phyloP scores from a whole-genome alignment of 2,329 filamentous ascomycete genomes.

The Apiospora marii region DNA sequence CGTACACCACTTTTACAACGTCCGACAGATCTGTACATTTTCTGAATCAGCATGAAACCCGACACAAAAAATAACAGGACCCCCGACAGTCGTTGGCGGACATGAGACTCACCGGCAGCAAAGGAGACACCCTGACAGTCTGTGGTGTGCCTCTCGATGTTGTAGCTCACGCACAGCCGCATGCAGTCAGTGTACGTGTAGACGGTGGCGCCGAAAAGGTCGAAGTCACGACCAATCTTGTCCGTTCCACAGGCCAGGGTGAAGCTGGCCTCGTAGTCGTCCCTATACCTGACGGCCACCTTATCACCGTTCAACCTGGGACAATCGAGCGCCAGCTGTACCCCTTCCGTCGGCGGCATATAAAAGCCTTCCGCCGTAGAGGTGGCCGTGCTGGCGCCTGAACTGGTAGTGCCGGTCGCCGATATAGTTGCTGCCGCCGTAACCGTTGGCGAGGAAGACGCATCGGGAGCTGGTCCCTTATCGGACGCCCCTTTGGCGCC shows the following conservation, averaged over 20 bases:
- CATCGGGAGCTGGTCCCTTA: neutral
- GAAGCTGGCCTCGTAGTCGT: slow-evolving; percentile 19
- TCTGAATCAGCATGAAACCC: neutral
- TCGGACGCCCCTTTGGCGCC: neutral
- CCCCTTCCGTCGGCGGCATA: slow-evolving; percentile 9
- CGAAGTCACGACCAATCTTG: neutral
- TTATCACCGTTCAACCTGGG: slow-evolving; percentile 1
- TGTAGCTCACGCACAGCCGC: slow-evolving; percentile 21
- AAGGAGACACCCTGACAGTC: slow-evolving; percentile 8
- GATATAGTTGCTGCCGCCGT: neutral
- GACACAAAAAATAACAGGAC: neutral
- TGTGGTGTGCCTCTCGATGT: neutral
- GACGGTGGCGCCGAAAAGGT: slow-evolving; percentile 8
- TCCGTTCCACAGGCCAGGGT: slow-evolving; percentile 17
- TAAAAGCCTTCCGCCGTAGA: neutral
- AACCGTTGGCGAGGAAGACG: slow-evolving; percentile 17
- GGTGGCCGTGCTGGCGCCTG: neutral
- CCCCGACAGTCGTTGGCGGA: neutral
- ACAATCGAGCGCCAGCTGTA: slow-evolving; percentile 22
- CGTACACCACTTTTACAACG: neutral
- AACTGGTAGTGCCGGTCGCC: neutral
- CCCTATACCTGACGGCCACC: neutral
- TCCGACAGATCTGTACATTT: neutral
- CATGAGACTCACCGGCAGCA: slow-evolving; percentile 16
- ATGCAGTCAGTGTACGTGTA: slow-evolving; percentile 23